Percentiles rank a stretch among this genome's conserved stretches.
phyloP scores from a whole-genome alignment of 1,284 basidiomycete species.

The Ustilago xerochloae region DNA sequence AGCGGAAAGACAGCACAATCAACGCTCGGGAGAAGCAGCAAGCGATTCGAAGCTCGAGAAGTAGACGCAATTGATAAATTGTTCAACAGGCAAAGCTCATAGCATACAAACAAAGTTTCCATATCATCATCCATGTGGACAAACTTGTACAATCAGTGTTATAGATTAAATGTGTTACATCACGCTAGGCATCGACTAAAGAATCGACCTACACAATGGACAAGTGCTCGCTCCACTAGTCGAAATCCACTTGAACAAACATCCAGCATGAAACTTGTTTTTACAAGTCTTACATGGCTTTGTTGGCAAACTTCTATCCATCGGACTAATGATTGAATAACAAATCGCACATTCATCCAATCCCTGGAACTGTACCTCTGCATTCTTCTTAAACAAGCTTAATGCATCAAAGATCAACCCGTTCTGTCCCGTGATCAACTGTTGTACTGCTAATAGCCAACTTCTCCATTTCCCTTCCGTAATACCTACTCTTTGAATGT shows the following conservation, averaged over 20 bases:
- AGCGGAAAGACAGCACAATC: neutral
- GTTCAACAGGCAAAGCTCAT: too few species aligned
- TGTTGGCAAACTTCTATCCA: slow-evolving; percentile 86
- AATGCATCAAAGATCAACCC: slow-evolving; percentile 91
- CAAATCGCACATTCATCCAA: slow-evolving; percentile 68
- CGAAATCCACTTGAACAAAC: slow-evolving; percentile 82
- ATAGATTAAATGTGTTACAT: too few species aligned
- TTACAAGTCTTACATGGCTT: slow-evolving; percentile 94
- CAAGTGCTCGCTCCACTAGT: slow-evolving; percentile 85
- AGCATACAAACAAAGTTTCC: neutral
- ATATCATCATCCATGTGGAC: neutral
- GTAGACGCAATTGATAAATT: neutral
- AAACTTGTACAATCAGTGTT: too few species aligned
- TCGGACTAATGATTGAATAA: slow-evolving; percentile 87
- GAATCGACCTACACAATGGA: slow-evolving; percentile 81
- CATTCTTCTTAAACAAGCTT: slow-evolving; percentile 97
- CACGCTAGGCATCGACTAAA: too few species aligned
- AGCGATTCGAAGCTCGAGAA: neutral
- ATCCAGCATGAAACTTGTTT: slow-evolving; percentile 83
- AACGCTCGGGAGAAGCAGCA: neutral
- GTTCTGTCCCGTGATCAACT: slow-evolving; percentile 85
- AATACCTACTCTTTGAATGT: slow-evolving; percentile 81
- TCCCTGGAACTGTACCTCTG: slow-evolving; percentile 69
- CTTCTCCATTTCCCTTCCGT: slow-evolving; percentile 90
- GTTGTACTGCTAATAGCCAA: slow-evolving; percentile 93